Evolutionary conservation across 192 early-diverging fungal species (phyloP).

Genomic region (Fimicolochytrium jonesii): DNA sequence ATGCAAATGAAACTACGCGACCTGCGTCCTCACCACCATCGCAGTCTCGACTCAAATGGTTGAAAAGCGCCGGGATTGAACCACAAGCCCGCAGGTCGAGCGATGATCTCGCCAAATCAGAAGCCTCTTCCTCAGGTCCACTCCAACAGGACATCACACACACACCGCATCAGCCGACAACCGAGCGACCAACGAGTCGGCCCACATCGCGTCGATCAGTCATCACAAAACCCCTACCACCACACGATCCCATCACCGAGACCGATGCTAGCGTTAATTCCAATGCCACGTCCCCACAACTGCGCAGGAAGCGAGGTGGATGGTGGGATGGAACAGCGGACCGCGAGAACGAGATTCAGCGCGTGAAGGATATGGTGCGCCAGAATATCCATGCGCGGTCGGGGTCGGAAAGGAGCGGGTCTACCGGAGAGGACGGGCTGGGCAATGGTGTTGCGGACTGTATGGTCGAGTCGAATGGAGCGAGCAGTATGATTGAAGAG

Average conservation of each 20-base stretch:
- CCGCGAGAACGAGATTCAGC: slow-evolving; percentile 9
- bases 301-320: slow-evolving; percentile 15
- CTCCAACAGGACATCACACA: background rate
- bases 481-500: background rate
- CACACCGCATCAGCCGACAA: too few species aligned
- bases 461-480: too few species aligned
- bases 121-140: background rate
- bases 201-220: background rate
- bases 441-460: too few species aligned
- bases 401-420: background rate
- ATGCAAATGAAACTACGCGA: too few species aligned
- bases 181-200: background rate
- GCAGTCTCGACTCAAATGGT: too few species aligned
- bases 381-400: background rate
- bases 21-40: too few species aligned
- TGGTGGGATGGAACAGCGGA: slow-evolving; percentile 24
- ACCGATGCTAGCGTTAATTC: background rate
- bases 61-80: too few species aligned
- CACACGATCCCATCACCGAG: background rate
- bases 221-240: background rate
- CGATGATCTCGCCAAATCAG: background rate
- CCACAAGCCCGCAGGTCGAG: too few species aligned
- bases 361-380: slow-evolving; percentile 4
- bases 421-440: background rate
- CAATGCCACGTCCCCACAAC: background rate